phyloP scores from a whole-genome alignment of 306 rosid species.

The Dryas drummondii region DNA sequence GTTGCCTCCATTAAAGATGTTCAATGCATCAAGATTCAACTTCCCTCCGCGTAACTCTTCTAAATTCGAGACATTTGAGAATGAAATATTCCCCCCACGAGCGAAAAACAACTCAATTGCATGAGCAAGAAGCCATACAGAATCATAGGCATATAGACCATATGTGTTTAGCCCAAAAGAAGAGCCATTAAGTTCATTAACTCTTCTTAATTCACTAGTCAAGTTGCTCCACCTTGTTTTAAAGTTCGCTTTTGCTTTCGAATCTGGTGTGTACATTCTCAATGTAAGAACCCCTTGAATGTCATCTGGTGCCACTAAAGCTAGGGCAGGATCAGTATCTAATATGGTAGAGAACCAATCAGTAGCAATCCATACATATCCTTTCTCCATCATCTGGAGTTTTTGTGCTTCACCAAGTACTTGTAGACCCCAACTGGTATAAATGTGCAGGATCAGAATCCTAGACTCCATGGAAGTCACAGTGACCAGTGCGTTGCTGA shows the following conservation, averaged over 20 bases:
- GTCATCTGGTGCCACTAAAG: not conserved
- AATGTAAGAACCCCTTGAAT: slow-evolving; percentile 35
- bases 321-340: slow-evolving; percentile 21
- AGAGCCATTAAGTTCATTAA: not conserved
- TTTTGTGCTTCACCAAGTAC: slow-evolving; percentile 13
- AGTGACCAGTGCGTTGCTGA: slow-evolving; percentile 8
- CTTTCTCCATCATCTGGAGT: slow-evolving; percentile 23
- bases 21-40: slow-evolving; percentile 29
- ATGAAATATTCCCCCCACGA: slow-evolving; percentile 11
- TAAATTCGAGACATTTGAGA: slow-evolving; percentile 21
- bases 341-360: slow-evolving; percentile 33
- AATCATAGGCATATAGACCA: slow-evolving; percentile 29
- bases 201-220: not conserved
- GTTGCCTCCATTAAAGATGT: slow-evolving; percentile 19
- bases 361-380: slow-evolving; percentile 35
- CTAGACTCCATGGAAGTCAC: slow-evolving; percentile 23
- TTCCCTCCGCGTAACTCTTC: not conserved
- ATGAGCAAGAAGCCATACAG: slow-evolving; percentile 27
- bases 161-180: slow-evolving; percentile 17
- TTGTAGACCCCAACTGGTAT: slow-evolving; percentile 19
- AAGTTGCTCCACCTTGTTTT: slow-evolving; percentile 17
- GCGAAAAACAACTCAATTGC: slow-evolving; percentile 22
- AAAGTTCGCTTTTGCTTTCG: not conserved
- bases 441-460: slow-evolving; percentile 29
- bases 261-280: slow-evolving; percentile 22